Conservation (phyloP, 1,139 yeast genomes). For the Protomyces inouyei region DNA sequence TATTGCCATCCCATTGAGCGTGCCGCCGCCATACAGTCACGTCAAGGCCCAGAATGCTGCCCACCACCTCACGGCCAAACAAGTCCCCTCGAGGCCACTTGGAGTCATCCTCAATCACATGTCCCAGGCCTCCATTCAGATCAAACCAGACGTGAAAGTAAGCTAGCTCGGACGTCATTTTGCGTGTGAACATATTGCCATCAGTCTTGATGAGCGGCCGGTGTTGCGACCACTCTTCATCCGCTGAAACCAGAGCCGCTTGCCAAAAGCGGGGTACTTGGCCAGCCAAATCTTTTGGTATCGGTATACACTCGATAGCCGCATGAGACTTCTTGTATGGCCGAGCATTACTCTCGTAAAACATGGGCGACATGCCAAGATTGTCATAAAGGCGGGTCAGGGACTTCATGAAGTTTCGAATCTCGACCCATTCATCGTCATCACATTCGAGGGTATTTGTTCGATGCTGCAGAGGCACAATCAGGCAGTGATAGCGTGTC, state of each 20-base stretch:
- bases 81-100: conserved; percentile 48
- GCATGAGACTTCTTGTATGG: conserved; percentile 42
- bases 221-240: conserved; percentile 45
- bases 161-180: conserved; percentile 49
- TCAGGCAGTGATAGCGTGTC: conserved; percentile 40
- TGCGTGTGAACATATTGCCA: conserved; percentile 39
- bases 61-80: conserved; percentile 47
- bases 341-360: conserved; percentile 46
- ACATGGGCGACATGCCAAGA: conserved; percentile 42
- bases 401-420: conserved; percentile 46
- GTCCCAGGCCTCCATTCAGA: conserved; percentile 49
- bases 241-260: conserved; percentile 43
- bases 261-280: conserved; percentile 44
- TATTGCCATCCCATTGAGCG: conserved; percentile 38
- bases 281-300: conserved; percentile 39
- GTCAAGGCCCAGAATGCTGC: conserved; percentile 45
- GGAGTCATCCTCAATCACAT: conserved; percentile 45
- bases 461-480: conserved; percentile 46
- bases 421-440: conserved; percentile 47
- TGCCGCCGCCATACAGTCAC: conserved; percentile 38
- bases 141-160: conserved; percentile 51
- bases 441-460: conserved; percentile 45
- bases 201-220: conserved; percentile 42
- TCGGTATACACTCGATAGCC: conserved; percentile 45
- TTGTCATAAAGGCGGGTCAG: conserved; percentile 43